These are phyloP conservation scores for Malus sieversii DNA, from an alignment of 306 rosid species.

Conservation along the genomic window DNA sequence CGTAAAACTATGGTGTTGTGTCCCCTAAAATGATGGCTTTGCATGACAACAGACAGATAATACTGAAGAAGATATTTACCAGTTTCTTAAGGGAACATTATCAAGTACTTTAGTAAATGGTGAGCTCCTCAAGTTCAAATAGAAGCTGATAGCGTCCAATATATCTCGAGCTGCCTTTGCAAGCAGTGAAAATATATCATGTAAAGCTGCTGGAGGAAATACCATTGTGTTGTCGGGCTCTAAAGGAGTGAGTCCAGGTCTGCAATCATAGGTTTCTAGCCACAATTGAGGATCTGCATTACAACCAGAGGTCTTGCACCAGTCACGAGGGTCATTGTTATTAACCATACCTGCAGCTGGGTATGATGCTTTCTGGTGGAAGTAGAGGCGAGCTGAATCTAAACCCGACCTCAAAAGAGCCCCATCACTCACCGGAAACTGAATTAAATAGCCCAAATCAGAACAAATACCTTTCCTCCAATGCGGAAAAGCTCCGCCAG, in stretches of 20 bases:
- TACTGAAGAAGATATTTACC: conserved; percentile 83
- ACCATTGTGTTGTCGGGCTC: conserved; percentile 58
- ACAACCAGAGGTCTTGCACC: conserved; percentile 96
- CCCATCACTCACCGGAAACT: conserved; percentile 74
- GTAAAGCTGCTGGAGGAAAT: conserved; percentile 80
- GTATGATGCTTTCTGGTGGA: conserved; percentile 72
- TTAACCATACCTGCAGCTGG: conserved; percentile 59
- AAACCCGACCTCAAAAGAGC: conserved; percentile 79
- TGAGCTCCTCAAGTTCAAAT: conserved; percentile 77
- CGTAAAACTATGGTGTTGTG: conserved; percentile 62
- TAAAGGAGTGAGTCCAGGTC: conserved; percentile 70
- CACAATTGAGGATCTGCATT: conserved; percentile 70
- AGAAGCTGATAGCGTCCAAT: conserved; percentile 80
- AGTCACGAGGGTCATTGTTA: conserved; percentile 64
- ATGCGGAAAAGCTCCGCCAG: too few relatives aligned
- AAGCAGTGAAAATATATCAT: conserved; percentile 64
- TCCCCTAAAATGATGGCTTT: conserved; percentile 78
- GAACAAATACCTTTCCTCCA: too few relatives aligned
- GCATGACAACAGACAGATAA: conserved; percentile 91
- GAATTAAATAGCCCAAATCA: conserved; percentile 6
- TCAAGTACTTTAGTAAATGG: conserved; percentile 84
- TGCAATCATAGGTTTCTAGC: conserved; percentile 78
- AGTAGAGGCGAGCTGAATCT: conserved; percentile 84
- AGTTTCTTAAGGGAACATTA: conserved; percentile 73
- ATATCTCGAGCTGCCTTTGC: conserved; percentile 83